These are phyloP conservation scores for Chlorella variabilis DNA, from an alignment of 163 green algal genomes.

Conservation along the genomic window DNA sequence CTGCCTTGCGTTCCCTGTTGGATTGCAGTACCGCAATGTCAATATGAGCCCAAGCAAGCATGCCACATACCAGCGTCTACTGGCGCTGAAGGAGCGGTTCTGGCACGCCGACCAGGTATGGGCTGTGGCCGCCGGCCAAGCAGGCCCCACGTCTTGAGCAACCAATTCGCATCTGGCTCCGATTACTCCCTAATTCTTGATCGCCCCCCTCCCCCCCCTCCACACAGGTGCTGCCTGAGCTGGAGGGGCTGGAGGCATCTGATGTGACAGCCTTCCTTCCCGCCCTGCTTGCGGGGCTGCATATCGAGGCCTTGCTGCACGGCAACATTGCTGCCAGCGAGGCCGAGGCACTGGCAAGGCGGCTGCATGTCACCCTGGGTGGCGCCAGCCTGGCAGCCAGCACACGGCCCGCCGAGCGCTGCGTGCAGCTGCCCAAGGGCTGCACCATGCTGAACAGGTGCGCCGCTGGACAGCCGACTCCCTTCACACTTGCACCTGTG, in stretches of 20 bases:
- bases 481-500: no score
- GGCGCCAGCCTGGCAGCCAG: slow-evolving; percentile 35
- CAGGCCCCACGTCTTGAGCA: no score
- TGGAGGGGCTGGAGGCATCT: slow-evolving; percentile 55
- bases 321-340: slow-evolving; percentile 80
- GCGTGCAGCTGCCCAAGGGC: slow-evolving; percentile 62
- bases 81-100: slow-evolving; percentile 29
- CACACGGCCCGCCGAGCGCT: slow-evolving; percentile 56
- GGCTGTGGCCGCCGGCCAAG: no score
- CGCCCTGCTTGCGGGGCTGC: slow-evolving; percentile 51
- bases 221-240: slow-evolving; percentile 20
- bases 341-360: slow-evolving; percentile 57
- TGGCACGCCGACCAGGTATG: slow-evolving; percentile 64
- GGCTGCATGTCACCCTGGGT: slow-evolving; percentile 20
- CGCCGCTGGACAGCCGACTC: no score
- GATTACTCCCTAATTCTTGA: no score
- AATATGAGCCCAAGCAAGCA: slow-evolving; percentile 83
- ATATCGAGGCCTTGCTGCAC: slow-evolving; percentile 82
- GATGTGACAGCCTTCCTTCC: slow-evolving; percentile 57
- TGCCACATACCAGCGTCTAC: slow-evolving; percentile 77
- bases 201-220: not conserved
- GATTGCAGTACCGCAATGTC: slow-evolving; percentile 80
- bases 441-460: slow-evolving; percentile 36
- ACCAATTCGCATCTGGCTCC: no score
- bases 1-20: not conserved